A percentile compares a stretch with the other conserved stretches of the same genome.
Conservation (phyloP, 257 asterid genomes). For the Capsicum rhomboideum region DNA sequence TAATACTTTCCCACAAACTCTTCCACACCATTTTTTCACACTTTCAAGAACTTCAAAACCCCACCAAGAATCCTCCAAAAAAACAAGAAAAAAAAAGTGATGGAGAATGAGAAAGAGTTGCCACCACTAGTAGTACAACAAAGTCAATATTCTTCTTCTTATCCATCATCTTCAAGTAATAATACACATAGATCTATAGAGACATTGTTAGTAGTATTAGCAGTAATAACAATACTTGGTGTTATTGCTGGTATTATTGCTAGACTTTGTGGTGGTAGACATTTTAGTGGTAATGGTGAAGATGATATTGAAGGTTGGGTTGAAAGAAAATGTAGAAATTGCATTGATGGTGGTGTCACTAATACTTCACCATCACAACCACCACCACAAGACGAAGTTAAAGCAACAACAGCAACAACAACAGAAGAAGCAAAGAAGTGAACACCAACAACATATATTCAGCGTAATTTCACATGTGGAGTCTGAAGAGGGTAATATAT, state of each 20-base stretch:
- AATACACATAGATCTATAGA: conserved; percentile 53
- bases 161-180: not conserved
- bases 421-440: conserved; percentile 3
- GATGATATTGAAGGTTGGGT: conserved; percentile 84
- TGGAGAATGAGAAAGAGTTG: conserved; percentile 31
- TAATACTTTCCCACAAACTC: not conserved
- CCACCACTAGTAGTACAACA: conserved; percentile 50
- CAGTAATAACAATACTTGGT: conserved; percentile 63
- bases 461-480: too few relatives aligned
- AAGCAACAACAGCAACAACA: not conserved
- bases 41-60: not conserved
- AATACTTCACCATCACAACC: conserved; percentile 15
- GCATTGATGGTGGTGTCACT: conserved; percentile 58
- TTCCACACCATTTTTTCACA: not conserved
- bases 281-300: conserved; percentile 59
- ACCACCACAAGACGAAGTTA: conserved; percentile 30
- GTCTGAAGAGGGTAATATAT: too few relatives aligned
- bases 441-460: too few relatives aligned
- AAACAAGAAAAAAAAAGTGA: not conserved
- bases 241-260: conserved; percentile 71
- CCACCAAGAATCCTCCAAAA: not conserved
- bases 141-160: not conserved
- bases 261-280: conserved; percentile 70
- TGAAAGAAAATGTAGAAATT: conserved; percentile 68
- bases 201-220: conserved; percentile 75